phyloP scores from a whole-genome alignment of 176 grass and related monocot species.

The Saccharum spontaneum region DNA sequence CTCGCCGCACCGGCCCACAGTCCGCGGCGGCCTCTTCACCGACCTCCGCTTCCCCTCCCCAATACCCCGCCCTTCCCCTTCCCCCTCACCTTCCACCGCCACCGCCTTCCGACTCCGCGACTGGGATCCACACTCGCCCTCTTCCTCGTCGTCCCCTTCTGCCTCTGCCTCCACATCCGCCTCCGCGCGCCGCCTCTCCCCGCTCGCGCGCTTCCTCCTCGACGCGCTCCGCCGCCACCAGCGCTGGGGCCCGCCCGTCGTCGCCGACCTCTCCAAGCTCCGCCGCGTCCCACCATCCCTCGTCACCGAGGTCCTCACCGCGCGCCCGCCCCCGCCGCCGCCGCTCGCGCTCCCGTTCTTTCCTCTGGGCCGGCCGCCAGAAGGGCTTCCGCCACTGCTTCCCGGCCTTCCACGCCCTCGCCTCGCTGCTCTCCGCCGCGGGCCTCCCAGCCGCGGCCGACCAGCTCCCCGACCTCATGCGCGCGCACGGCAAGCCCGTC shows the following conservation, averaged over 20 bases:
- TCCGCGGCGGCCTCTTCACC: slow-evolving; percentile 51
- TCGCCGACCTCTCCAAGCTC: slow-evolving; percentile 75
- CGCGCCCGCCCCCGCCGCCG: slow-evolving; percentile 46
- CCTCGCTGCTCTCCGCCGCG: slow-evolving; percentile 46
- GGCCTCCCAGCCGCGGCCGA: slow-evolving; percentile 54
- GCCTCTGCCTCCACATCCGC: slow-evolving; percentile 10
- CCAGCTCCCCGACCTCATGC: slow-evolving; percentile 89
- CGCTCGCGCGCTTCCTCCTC: slow-evolving; percentile 71
- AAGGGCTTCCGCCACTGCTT: slow-evolving; percentile 76
- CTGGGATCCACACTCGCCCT: slow-evolving; percentile 45
- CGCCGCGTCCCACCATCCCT: slow-evolving; percentile 63
- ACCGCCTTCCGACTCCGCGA: slow-evolving; percentile 37
- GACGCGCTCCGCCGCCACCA: slow-evolving; percentile 61
- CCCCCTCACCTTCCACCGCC: background rate
- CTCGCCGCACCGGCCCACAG: slow-evolving; percentile 62
- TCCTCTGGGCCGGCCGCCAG: slow-evolving; percentile 79
- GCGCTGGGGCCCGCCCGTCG: slow-evolving; percentile 58
- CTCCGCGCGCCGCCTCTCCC: slow-evolving; percentile 62
- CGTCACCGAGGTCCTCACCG: slow-evolving; percentile 58
- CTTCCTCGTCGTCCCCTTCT: slow-evolving; percentile 24
- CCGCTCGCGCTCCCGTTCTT: slow-evolving; percentile 80
- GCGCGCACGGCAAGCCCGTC: slow-evolving; percentile 56
- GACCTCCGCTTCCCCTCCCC: slow-evolving; percentile 31
- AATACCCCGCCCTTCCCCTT: background rate
- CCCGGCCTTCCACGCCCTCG: slow-evolving; percentile 74